Evolutionary conservation across 164 flowering plant species (phyloP), one percentile per base, ranked within the genome.

Genomic region (Aristolochia contorta): DNA sequence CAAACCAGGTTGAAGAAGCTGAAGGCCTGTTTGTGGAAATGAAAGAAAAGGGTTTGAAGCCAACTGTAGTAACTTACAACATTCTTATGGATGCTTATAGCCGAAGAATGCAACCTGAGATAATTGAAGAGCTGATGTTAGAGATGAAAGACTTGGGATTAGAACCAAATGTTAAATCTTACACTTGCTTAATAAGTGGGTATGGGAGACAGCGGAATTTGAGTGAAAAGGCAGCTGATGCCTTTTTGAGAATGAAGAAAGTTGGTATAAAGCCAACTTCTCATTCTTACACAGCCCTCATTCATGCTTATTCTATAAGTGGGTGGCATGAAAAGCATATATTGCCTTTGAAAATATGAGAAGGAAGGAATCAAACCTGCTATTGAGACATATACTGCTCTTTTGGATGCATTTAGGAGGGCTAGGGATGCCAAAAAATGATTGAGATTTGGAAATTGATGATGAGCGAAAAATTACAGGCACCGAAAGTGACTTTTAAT

Each of bases 201-300:
- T 92, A 92, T 67, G 98, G 93, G 46, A 80, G 87, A 71, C 80
- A 79, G 75, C 85, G 70, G 79, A 82, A 77, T 55, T 86, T 80
- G 89, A 86, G 96, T 68, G 98, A 89, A 59, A 78, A 63, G 84
- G 98, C 98, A 72, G 88, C 87, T 16, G 78, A 85, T 79, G 96
- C 89, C 30, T 92, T 89, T 65, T 77, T 81, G 73, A 83, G 79
- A 76, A 92, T 89, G 98, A 92, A 72, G 75, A 83, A 77, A 72
- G 74, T 62, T 52, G 87, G 96, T 62, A 76, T 92, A 64, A 75
- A 67, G 65, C 96, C 98, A 6, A 82, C 80, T 58, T 81, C 91
- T 14, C 87, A 87, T 76, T 84, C 96, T 4, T 89, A 83, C 59
- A 92, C 96, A 45, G 91, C 93, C 62, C 86, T 92, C 27, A 82